Percentiles rank a stretch among this genome's conserved stretches.
phyloP scores from a whole-genome alignment of 192 early-diverging fungal species.

The Physocladia obscura region DNA sequence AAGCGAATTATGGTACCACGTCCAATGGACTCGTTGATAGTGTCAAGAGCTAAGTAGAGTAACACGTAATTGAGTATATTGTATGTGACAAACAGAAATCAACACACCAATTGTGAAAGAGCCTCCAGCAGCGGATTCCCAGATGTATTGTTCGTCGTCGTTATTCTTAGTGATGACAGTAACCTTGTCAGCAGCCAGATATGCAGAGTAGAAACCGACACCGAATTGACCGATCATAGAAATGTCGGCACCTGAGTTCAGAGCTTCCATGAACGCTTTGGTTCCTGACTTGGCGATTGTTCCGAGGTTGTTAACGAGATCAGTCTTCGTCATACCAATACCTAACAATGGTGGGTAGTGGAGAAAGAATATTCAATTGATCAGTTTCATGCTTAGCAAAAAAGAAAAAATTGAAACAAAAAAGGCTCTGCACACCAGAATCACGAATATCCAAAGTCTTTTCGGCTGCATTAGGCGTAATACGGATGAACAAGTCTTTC shows the following conservation, averaged over 20 bases:
- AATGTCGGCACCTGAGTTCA: constrained; percentile 92
- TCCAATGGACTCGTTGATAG: constrained; percentile 82
- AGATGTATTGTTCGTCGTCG: constrained; percentile 95
- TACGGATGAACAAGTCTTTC: constrained; percentile 93
- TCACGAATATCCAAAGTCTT: constrained; percentile 89
- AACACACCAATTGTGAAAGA: constrained; percentile 76
- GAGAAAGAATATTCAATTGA: neutral
- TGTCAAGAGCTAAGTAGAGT: constrained; percentile 80
- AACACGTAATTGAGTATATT: neutral
- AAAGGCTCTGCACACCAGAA: constrained; percentile 43
- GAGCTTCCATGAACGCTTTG: constrained; percentile 99
- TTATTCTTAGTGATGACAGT: constrained; percentile 95
- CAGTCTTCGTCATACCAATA: constrained; percentile 95
- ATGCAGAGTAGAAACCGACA: constrained; percentile 99
- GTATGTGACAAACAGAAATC: neutral
- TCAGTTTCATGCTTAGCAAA: neutral
- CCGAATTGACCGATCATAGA: constrained; percentile 99
- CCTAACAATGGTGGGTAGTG: constrained; percentile 34
- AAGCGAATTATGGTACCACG: constrained; percentile 95
- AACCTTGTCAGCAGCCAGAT: constrained; percentile 98
- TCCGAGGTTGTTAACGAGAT: constrained; percentile 96
- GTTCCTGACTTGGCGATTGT: constrained; percentile 99
- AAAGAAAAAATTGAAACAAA: neutral
- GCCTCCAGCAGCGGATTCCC: constrained; percentile 88
- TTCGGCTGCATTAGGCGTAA: constrained; percentile 83